phyloP scores from a whole-genome alignment of 495 filamentous ascomycete genomes.

The Tuber calosporum region DNA sequence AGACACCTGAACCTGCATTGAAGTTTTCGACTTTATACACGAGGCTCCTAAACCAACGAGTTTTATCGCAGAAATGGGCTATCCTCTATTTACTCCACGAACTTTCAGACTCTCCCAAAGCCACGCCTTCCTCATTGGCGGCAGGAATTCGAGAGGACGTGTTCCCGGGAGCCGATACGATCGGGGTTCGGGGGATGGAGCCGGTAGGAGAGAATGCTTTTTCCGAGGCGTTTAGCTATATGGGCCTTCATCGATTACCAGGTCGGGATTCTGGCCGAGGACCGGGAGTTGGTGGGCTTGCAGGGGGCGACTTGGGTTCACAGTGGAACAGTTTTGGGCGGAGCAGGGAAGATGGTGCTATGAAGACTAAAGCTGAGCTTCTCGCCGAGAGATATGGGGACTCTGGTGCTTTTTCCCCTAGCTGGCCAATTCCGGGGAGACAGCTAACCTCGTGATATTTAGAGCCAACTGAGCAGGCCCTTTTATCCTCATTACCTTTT shows the following conservation, averaged over 20 bases:
- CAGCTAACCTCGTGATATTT: slow-evolving; percentile 14
- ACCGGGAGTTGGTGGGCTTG: slow-evolving; percentile 28
- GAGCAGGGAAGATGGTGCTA: slow-evolving; percentile 14
- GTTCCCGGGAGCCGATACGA: slow-evolving; percentile 14
- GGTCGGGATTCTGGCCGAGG: slow-evolving; percentile 28
- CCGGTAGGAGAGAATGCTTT: slow-evolving; percentile 29
- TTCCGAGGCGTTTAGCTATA: slow-evolving; percentile 38
- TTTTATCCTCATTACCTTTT: slow-evolving; percentile 85
- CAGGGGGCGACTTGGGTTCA: slow-evolving; percentile 21
- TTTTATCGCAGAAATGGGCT: slow-evolving; percentile 91
- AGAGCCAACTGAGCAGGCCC: slow-evolving; percentile 55
- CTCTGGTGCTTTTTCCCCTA: slow-evolving; percentile 26
- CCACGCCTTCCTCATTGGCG: slow-evolving; percentile 44
- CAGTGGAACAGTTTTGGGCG: slow-evolving; percentile 27
- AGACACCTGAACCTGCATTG: slow-evolving; percentile 74
- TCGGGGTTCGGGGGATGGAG: not conserved
- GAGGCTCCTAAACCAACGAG: slow-evolving; percentile 75
- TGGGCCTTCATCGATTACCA: slow-evolving; percentile 41
- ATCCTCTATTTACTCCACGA: slow-evolving; percentile 85
- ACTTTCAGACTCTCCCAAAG: slow-evolving; percentile 59
- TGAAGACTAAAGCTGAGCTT: slow-evolving; percentile 40
- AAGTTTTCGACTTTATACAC: slow-evolving; percentile 84
- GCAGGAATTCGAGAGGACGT: slow-evolving; percentile 15
- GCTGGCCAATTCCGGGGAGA: not conserved
- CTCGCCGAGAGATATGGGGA: slow-evolving; percentile 27